Evolutionary conservation across 345 rosid species (phyloP), one percentile per base, ranked within the genome.

Genomic region (Arabis alpina): DNA sequence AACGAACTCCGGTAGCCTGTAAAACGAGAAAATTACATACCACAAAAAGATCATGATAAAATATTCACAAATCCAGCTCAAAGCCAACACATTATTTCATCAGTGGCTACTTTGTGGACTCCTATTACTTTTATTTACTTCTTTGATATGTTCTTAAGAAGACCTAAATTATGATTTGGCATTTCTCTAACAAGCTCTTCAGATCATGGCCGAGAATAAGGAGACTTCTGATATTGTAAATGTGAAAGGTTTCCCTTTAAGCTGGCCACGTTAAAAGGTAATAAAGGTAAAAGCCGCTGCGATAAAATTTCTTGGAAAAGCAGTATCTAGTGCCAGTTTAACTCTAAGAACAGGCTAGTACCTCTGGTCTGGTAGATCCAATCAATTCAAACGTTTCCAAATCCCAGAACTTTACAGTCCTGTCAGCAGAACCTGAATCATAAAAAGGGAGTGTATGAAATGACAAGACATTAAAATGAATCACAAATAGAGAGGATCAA

Each of bases 391-490:
- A 95, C 15, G 96, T 95, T 82, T 95, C 98, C 87, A 92, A 85
- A 79, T 95, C 99, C 99, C 99, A 95, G 78, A 85, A 95, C 80
- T 92, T 95, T 57, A 95, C 98, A 0, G 99, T 95, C 82, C 83
- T 79, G 69, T 95, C 99, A 3, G 98, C 93, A 10, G 99, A 95
- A 76, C 99, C 99, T 95, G 96, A 66, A 84, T 60, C 68, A 71
- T 49, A 25, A 77, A 64, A 27, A 47, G 48, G 40, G 8, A 39
- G 56, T 55, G 50, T 37, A 55, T 43, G 74, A 76, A 57, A 62
- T 39, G 54, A 54, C 8, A 69, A 62, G 54, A 69, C 41, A 11
- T 69, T 24, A 50, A 65, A 11, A 25, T 28, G 66, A 54, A 19
- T 19, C 23, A 19, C 23, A 19, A 19, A 34, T 12, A 71, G 45